A percentile compares a stretch with the other conserved stretches of the same genome.
phyloP scores from a whole-genome alignment of 2,329 filamentous ascomycete genomes.

The Phaeosphaeriaceae sp. region DNA sequence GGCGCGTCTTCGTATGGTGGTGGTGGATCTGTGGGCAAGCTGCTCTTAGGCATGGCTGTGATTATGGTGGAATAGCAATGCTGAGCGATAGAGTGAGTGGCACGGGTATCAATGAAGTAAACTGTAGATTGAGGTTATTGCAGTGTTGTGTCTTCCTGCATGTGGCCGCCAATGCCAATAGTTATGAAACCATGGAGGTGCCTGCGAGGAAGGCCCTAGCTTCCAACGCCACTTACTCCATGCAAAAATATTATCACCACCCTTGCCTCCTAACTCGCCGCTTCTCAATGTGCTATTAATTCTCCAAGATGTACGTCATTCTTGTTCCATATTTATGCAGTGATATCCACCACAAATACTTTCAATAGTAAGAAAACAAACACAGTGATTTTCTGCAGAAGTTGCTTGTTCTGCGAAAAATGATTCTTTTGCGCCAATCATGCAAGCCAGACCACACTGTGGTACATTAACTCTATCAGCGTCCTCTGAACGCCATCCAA shows the following conservation, averaged over 20 bases:
- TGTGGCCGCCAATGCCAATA: no score
- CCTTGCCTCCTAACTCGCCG: neutral
- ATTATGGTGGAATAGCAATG: neutral
- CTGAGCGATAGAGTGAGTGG: no score
- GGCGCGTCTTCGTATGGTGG: constrained; percentile 52
- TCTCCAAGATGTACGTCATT: neutral
- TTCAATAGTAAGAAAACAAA: neutral
- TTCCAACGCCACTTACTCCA: neutral
- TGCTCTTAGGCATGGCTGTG: constrained; percentile 18
- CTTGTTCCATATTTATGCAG: neutral
- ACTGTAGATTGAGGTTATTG: neutral
- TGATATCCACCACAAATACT: neutral
- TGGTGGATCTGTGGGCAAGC: constrained; percentile 49
- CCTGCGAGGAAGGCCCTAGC: neutral
- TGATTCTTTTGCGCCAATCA: neutral
- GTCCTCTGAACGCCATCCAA: neutral
- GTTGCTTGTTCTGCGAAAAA: neutral
- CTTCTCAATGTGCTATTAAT: neutral
- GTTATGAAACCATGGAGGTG: no score
- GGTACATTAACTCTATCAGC: neutral
- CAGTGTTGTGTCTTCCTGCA: neutral
- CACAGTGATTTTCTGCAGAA: neutral
- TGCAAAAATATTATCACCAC: no score
- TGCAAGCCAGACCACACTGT: neutral
- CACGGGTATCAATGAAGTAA: neutral